Percentiles rank a stretch among this genome's conserved stretches.
Conservation (phyloP, 1,284 basidiomycete genomes). For the Ustanciosporium gigantosporum region DNA sequence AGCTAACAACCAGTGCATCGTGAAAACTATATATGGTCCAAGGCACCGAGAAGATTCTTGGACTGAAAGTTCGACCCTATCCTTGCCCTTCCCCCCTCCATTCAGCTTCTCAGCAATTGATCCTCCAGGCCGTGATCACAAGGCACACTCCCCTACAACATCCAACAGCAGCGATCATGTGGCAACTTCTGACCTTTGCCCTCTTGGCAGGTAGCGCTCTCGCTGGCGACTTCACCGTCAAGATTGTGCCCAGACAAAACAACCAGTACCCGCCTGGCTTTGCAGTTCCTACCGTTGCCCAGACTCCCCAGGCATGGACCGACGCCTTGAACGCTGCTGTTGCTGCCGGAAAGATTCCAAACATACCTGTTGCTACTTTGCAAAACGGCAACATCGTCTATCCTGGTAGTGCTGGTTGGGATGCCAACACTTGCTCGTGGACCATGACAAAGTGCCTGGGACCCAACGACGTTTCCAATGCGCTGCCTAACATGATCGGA, state of each 20-base stretch:
- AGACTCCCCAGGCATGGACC: constrained; percentile 41
- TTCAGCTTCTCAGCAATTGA: too few species aligned
- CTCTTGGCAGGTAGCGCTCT: constrained; percentile 19
- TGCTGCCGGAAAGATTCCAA: constrained; percentile 45
- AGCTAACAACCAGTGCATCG: too few species aligned
- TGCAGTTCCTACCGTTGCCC: constrained; percentile 9
- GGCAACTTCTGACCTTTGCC: constrained; percentile 16
- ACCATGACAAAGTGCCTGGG: constrained; percentile 65
- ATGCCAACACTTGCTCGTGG: constrained; percentile 41
- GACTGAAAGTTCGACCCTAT: too few species aligned
- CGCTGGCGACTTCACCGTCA: constrained; percentile 30
- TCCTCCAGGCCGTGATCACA: too few species aligned
- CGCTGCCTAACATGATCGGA: constrained; percentile 48
- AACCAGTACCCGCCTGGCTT: constrained; percentile 17
- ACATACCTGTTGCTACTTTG: constrained; percentile 19
- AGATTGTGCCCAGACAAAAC: constrained; percentile 20
- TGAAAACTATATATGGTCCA: too few species aligned
- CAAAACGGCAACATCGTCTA: constrained; percentile 27
- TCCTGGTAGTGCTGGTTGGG: constrained; percentile 22
- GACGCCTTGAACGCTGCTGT: constrained; percentile 30
- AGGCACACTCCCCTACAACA: too few species aligned
- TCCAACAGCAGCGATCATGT: constrained; percentile 3
- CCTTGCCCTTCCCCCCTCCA: too few species aligned
- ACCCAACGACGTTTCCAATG: constrained; percentile 72
- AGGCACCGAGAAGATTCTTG: too few species aligned